Conservation (phyloP, 768 basidiomycete genomes). For the Mycena crocata region DNA sequence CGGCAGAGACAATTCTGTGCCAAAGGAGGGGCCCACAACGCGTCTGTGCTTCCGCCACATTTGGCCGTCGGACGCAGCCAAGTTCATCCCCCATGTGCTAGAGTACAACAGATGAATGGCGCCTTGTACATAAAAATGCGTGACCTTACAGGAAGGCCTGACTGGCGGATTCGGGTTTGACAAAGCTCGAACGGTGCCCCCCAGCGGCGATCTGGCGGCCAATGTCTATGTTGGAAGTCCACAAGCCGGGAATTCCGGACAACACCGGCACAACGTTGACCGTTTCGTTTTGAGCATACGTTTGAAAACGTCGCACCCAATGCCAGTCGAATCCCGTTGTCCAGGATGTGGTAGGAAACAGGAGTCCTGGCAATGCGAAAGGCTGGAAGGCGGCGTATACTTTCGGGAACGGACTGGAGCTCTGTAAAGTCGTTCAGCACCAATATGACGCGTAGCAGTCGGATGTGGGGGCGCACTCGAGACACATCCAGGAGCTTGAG, state of each 20-base stretch:
- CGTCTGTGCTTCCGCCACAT: slow-evolving; percentile 49
- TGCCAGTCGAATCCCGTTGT: slow-evolving; percentile 39
- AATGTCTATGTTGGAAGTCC: slow-evolving; percentile 60
- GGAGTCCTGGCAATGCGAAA: slow-evolving; percentile 38
- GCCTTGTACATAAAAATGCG: too few species aligned
- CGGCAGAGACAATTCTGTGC: slow-evolving; percentile 39
- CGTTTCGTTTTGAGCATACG: slow-evolving; percentile 37
- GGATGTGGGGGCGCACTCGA: slow-evolving; percentile 3
- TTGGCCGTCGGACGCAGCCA: slow-evolving; percentile 43
- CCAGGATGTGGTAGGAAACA: slow-evolving; percentile 42
- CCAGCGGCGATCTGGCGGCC: slow-evolving; percentile 56
- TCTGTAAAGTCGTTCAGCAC: not conserved
- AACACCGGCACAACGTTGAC: slow-evolving; percentile 43
- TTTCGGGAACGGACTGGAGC: slow-evolving; percentile 36
- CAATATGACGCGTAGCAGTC: too few species aligned
- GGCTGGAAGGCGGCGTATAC: slow-evolving; percentile 44
- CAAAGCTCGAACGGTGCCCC: slow-evolving; percentile 51
- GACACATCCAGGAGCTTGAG: slow-evolving; percentile 1
- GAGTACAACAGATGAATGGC: not conserved
- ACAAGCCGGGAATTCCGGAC: slow-evolving; percentile 49
- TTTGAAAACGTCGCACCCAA: slow-evolving; percentile 39
- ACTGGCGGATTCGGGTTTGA: slow-evolving; percentile 52
- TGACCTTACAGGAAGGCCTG: slow-evolving; percentile 46
- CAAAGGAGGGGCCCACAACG: slow-evolving; percentile 48
- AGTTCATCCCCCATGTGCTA: slow-evolving; percentile 47